Base-by-base conservation (phyloP, 306 rosid genomes). In the Gynostemma pentaphyllum region DNA sequence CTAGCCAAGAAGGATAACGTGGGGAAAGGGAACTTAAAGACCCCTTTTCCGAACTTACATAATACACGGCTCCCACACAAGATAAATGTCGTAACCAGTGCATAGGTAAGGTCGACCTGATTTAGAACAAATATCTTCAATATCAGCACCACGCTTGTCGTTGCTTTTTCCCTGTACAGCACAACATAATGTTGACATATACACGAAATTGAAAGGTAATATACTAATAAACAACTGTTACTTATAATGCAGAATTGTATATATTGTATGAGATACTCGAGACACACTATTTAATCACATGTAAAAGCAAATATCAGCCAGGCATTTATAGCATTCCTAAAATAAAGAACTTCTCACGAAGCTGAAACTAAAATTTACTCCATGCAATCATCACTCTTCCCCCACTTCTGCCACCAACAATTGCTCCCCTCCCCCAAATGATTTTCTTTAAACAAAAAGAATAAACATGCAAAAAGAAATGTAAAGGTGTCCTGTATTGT, bases 1-100 rank as follows among this genome's bases (percentile, higher is more conserved):
- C 7, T 4, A 55, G n/a, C 42, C 44, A 55, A 13, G 36, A 53
- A n/a, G 7, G 49, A 5, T 45, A 64, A 32, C 50, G 49, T 11
- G 26, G 60, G 36, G 14, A 30, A 1, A 22, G 14, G n/a, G 23
- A 66, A 28, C 48, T 12, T 30, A 39, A 34, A 40, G 4, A 24
- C n/a, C 16, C 46, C 52, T 40, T 4, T 50, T 10, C 42, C 18
- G 47, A 70, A 73, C 95, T 86, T 86, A 92, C 99, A 92, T 86
- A 19, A 85, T 19, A 68, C 99, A 92, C 45, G 99, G 99, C 79
- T 88, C 99, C 96, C 96, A 88, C 70, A 71, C 94, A 73, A 92
- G 90, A 75, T 77, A 88, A 74, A 88, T 92, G 85, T 92, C 95
- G 69, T 84, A 88, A 62, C 95, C 96, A 46, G 96, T 92, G 72